Conservation (phyloP, 441 rosid genomes). For the Pelargonium fulgidum region DNA sequence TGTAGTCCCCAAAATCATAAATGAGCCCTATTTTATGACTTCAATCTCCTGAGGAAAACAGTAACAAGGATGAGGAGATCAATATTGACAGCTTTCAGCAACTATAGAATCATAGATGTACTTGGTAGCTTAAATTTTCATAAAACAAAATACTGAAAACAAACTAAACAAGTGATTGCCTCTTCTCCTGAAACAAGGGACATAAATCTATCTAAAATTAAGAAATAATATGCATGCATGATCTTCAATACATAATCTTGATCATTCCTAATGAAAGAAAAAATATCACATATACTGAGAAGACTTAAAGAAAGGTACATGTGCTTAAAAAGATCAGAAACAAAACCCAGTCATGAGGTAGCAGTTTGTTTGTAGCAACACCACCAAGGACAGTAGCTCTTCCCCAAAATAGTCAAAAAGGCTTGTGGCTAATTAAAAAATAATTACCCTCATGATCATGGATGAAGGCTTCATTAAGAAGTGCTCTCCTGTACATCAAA, state of each 20-base stretch:
- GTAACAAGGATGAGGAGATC: background rate
- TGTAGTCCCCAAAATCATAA: too few species aligned
- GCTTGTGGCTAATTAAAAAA: conserved; percentile 6
- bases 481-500: background rate
- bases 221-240: too few species aligned
- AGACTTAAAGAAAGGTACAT: conserved; percentile 23
- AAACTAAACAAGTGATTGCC: background rate
- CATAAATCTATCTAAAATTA: background rate
- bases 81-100: background rate
- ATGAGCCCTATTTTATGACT: background rate
- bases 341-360: conserved; percentile 15
- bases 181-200: background rate
- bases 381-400: conserved; percentile 22
- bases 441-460: conserved; percentile 15
- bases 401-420: conserved; percentile 15
- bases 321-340: conserved; percentile 28
- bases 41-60: background rate
- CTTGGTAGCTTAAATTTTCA: background rate
- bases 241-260: background rate
- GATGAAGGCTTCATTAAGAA: conserved; percentile 16
- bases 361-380: conserved; percentile 21
- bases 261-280: background rate
- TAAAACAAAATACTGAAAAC: too few species aligned
- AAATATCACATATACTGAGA: conserved; percentile 14
- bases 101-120: background rate